Conservation (phyloP, 2,329 filamentous ascomycete species). For the Fusarium udum region DNA sequence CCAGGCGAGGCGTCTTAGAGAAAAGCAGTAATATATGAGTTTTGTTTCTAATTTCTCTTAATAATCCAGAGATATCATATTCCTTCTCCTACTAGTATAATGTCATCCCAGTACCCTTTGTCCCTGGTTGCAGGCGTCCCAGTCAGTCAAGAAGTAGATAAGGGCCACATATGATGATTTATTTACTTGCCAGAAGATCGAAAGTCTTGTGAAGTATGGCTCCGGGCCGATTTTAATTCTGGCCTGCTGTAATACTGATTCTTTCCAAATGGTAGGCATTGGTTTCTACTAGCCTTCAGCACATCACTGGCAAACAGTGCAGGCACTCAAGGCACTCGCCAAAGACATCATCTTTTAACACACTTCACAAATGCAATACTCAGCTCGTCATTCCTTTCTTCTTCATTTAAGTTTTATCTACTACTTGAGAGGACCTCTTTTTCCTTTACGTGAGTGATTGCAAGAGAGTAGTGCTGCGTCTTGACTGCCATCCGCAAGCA, state of each 20-base stretch:
- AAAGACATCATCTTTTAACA: background rate
- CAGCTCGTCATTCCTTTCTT: rapidly evolving
- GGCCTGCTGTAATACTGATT: background rate
- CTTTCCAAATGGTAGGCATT: rapidly evolving
- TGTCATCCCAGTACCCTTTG: rapidly evolving
- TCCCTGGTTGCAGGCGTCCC: background rate
- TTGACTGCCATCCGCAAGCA: background rate
- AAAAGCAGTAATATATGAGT: background rate
- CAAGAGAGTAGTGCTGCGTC: background rate
- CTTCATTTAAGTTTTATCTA: background rate
- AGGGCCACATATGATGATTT: background rate
- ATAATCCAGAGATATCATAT: background rate
- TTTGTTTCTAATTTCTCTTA: rapidly evolving
- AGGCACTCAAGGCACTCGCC: background rate
- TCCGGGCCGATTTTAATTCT: background rate
- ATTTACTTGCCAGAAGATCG: background rate
- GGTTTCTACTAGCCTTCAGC: background rate
- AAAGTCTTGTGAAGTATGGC: rapidly evolving
- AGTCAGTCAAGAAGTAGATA: background rate
- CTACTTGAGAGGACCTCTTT: rapidly evolving
- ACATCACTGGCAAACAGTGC: background rate
- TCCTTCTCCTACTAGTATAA: background rate
- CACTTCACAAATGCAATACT: background rate
- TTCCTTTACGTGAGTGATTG: rapidly evolving
- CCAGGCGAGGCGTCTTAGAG: background rate